phyloP scores from a whole-genome alignment of 108 stramenopile species.

The Nitzschia palea region DNA sequence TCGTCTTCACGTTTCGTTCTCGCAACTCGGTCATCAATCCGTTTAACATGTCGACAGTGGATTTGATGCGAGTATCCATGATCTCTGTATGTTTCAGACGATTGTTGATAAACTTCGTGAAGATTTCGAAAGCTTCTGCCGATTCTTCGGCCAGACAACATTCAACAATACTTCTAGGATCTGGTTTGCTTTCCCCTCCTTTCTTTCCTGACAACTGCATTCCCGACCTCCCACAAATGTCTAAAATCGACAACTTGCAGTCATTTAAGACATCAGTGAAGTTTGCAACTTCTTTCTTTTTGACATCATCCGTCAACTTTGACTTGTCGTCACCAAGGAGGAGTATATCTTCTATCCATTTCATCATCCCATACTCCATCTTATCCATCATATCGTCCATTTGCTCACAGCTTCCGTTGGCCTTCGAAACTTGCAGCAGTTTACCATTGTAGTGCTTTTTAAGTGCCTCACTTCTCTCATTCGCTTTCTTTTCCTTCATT shows the following conservation, averaged over 20 bases:
- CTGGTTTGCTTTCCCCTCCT: conserved; percentile 40
- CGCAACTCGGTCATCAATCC: conserved; percentile 38
- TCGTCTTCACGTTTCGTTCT: conserved; percentile 37
- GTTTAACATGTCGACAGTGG: conserved; percentile 42
- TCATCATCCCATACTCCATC: conserved; percentile 34
- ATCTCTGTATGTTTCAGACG: conserved; percentile 37
- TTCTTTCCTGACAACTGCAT: conserved; percentile 64
- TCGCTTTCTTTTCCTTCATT: conserved; percentile 53
- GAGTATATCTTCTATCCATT: conserved; percentile 49
- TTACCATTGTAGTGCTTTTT: conserved; percentile 69
- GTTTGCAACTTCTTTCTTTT: conserved; percentile 48
- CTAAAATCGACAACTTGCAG: conserved; percentile 38
- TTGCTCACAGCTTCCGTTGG: conserved; percentile 59
- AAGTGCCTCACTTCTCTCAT: conserved; percentile 49
- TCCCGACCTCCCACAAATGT: conserved; percentile 49
- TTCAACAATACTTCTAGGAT: conserved; percentile 49
- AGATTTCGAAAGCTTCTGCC: conserved; percentile 29
- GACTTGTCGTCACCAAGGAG: conserved; percentile 35
- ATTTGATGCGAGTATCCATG: conserved; percentile 45
- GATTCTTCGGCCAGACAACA: conserved; percentile 44
- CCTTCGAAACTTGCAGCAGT: conserved; percentile 53
- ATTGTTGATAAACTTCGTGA: conserved; percentile 37
- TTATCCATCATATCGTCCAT: conserved; percentile 65
- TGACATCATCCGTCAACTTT: conserved; percentile 43
- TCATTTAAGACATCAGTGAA: conserved; percentile 48